Evolutionary conservation across 2,329 filamentous ascomycete genomes (phyloP).

Genomic region (Mollisiaceae sp.): DNA sequence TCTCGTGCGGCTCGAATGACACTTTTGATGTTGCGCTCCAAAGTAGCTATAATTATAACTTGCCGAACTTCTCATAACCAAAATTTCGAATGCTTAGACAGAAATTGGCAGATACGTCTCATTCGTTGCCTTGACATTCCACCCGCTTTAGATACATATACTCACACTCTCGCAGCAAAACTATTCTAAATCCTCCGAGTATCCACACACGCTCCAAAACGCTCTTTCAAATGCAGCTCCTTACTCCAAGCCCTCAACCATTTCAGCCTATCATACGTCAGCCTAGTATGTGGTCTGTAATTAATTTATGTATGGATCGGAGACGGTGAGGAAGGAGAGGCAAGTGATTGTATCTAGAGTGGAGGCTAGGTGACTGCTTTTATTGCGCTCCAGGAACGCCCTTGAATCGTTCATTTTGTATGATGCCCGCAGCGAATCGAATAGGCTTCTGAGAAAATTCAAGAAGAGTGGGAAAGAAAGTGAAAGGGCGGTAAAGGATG

Average conservation of each 20-base stretch:
- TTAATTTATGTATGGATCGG: not conserved
- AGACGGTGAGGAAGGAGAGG: not conserved
- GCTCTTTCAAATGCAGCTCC: no score
- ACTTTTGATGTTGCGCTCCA: no score
- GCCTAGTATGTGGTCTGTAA: not conserved
- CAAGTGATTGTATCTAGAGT: not conserved
- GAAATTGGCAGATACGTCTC: no score
- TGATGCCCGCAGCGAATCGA: not conserved
- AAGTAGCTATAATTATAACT: no score
- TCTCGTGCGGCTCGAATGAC: no score
- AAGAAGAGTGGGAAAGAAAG: not conserved
- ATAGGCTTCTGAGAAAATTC: not conserved
- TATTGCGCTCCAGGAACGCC: not conserved
- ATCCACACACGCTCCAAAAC: not conserved
- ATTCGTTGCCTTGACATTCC: no score
- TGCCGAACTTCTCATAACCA: no score
- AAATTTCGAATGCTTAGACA: no score
- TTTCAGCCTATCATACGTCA: not conserved
- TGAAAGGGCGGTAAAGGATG: not conserved
- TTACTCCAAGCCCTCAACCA: not conserved
- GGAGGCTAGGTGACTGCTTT: not conserved
- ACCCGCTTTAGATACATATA: no score
- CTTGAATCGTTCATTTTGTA: not conserved
- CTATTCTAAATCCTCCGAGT: not conserved
- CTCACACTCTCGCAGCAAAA: not conserved